Evolutionary conservation across 2,329 filamentous ascomycete species (phyloP), one percentile per base, ranked within the genome.

Genomic region (Thelonectria olida): DNA sequence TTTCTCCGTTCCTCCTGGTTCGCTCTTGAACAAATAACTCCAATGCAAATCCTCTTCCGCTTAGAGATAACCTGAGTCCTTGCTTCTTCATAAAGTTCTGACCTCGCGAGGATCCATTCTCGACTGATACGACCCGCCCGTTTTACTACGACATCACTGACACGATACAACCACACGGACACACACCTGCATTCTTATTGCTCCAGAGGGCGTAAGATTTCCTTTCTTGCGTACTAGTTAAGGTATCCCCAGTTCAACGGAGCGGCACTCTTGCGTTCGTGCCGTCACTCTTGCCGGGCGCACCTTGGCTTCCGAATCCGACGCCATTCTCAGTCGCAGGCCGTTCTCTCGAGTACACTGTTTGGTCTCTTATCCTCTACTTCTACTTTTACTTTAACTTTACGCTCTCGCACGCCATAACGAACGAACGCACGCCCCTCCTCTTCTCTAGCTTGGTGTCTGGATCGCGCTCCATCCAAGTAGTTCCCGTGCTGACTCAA

Each of bases 401-500:
- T 25, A 38, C 34, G 27, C 45, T 28, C 22, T 48, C 31, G 13
- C 42, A 55, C 53, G 27, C 44, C 25, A 20, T 19, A 39, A 52
- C 28, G 28, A 52, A 39, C 17, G n/a, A 41, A 19, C 45, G 42
- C 45, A 52, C 48, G 13, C 48, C 55, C 22, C 49, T 53, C 42
- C 27, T 6, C 13, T 15, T 10, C 36, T 27, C 7, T 36, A 27
- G 39, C 31, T 38, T 22, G 20, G 34, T 12, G 47, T 41, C 51
- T 51, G 36, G 38, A 54, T 45, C 52, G 44, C 45, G 23, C 22
- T 22, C 44, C 49, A 25, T 48, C 38, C 45, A 38, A 45, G 39
- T 45, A 45, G 34, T 50, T 42, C 44, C 36, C 27, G 28, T 22
- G 36, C 44, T 51, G 45, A 54, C 38, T 60, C 57, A 36, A 54